Base-by-base conservation (phyloP, 208 protist genomes). In the Trypanosomatidae sp. region DNA sequence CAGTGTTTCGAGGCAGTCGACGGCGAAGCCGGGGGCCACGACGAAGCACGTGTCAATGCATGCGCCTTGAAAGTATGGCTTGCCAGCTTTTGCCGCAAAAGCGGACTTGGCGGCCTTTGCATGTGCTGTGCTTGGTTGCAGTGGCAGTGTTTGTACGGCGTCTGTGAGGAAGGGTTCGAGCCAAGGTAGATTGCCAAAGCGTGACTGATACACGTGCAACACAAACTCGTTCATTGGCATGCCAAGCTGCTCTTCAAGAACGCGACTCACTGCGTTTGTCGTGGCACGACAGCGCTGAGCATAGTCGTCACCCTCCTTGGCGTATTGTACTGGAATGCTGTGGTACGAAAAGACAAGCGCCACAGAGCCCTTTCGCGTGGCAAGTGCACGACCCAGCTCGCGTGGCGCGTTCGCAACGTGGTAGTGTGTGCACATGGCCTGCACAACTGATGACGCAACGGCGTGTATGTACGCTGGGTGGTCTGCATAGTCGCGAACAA, bases 1-100 rank as follows among this genome's bases (percentile, higher is more conserved):
- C 4, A 69, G 13, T 8, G 69, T 73, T 38, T 78, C 63, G 13
- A 73, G 48, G 44, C 69, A 78, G 48, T 75, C 67, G 8, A 63
- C 62, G 3, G 62, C 35, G 27, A 68, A 60, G 6, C 67, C 61
- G 0, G 67, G 67, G 13, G 53, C 53, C 1, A 68, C 39, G 21
- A 45, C 61, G 42, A 65, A 61, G 43, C 53, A 62, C 20, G 49
- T 18, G 4, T 20, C 10, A 15, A 42, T 23, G 6, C 11, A 15
- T 11, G 4, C 20, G 5, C 48, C 24, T 15, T 27, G 10, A 49
- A 59, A 30, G 33, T 44, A 43, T 11, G 25, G 18, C 27, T 13
- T 43, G 5, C 21, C 8, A 11, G 13, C 39, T 0, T 30, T 52
- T 7, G 42, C 49, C 33, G 37, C 28, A 39, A 56, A 45, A 6